Base-by-base conservation (phyloP, 23 red algal species). In the Cyanidiococcus yangmingshanensis region DNA sequence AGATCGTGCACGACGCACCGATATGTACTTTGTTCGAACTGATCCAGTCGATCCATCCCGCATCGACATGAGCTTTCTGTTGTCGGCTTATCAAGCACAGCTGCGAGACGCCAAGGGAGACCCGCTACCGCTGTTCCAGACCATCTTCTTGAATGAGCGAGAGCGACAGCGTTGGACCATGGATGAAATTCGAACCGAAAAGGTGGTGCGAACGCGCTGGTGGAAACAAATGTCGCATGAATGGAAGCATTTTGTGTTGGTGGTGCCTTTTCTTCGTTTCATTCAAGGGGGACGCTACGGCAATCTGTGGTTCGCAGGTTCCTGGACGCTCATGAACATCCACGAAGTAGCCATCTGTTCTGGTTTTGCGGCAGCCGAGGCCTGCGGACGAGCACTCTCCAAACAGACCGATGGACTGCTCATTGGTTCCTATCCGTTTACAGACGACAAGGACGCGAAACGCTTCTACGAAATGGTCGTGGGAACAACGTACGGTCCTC, bases 51-150 rank as follows among this genome's bases (percentile, higher is more conserved):
- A 83, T 58, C 12, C 58, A 1, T 39, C 51, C 50, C 36, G 51
- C 51, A 76, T 83, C 24, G 80, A 83, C 36, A 83, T 83, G 80
- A 75, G 63, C 54, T 83, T 83, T 83, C 39, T 33, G 68, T 37
- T 83, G 0, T 63, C 50, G 26, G 7, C 51, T 21, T 83, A 83
- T 57, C 80, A 83, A 57, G 59, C 58, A 24, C 80, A 83, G n/a
- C n/a, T 83, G 30, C 68, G 59, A 24, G 63, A 71, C 27, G 63
- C 63, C 12, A 3, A 25, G 16, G 38, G 40, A 1, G 1, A 74
- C 1, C 39, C 21, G 30, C 80, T 57, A 32, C 57, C 58, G 1
- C 2, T 83, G 15, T 83, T 83, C 54, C 80, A 83, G 75, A 83
- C 63, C 58, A 83, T 83, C 18, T 83, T 83, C 75, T 39, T 76